Evolutionary conservation across 2,329 filamentous ascomycete species (phyloP).

Genomic region (Ophiobolus disseminans): DNA sequence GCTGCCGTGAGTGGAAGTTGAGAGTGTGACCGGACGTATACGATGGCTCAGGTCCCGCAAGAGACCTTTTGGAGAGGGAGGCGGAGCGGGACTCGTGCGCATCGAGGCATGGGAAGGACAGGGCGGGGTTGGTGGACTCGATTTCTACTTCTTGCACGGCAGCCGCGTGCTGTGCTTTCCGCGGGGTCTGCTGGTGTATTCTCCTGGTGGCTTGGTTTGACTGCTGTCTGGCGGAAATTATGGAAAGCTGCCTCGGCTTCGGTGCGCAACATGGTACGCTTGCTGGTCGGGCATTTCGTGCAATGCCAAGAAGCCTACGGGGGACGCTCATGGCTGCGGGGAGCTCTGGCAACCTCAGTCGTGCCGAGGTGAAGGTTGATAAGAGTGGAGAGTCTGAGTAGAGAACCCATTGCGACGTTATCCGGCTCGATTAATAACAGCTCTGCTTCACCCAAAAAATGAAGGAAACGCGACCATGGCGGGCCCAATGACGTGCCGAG

Average conservation of each 20-base stretch:
- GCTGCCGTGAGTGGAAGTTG: slow-evolving; percentile 74
- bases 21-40: slow-evolving; percentile 91
- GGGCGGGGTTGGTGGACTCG: slow-evolving; percentile 49
- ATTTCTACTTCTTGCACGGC: slow-evolving; percentile 30
- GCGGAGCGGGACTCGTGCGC: slow-evolving; percentile 62
- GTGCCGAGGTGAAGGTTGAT: slow-evolving; percentile 8
- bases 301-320: slow-evolving; percentile 35
- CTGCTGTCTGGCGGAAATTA: slow-evolving; percentile 24
- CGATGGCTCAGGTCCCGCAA: slow-evolving; percentile 85
- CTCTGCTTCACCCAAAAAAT: slow-evolving; percentile 14
- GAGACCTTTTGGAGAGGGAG: slow-evolving; percentile 71
- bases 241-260: slow-evolving; percentile 12
- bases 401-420: slow-evolving; percentile 25
- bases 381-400: slow-evolving; percentile 10
- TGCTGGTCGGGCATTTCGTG: slow-evolving; percentile 24
- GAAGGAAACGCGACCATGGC: slow-evolving; percentile 13
- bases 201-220: slow-evolving; percentile 30
- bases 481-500: slow-evolving; percentile 33
- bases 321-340: slow-evolving; percentile 38
- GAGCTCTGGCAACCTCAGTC: slow-evolving; percentile 1
- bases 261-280: slow-evolving; percentile 10
- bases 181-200: slow-evolving; percentile 40
- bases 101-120: slow-evolving; percentile 53
- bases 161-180: slow-evolving; percentile 33
- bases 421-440: slow-evolving; percentile 20